Percentiles rank a stretch among this genome's conserved stretches.
phyloP scores from a whole-genome alignment of 2,329 filamentous ascomycete genomes.

The Neospermospora avenae region DNA sequence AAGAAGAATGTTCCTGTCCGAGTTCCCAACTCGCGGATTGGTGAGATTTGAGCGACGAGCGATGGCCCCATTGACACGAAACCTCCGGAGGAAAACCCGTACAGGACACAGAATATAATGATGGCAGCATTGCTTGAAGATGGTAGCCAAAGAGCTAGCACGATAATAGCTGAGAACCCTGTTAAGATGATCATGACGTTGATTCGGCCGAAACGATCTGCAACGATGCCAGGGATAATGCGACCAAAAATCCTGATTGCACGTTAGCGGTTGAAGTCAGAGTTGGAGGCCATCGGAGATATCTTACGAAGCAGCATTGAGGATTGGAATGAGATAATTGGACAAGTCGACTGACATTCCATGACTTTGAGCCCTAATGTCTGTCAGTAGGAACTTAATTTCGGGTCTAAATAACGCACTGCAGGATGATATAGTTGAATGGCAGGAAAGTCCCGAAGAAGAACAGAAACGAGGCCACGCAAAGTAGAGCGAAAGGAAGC shows the following conservation, averaged over 20 bases:
- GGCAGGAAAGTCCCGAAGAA: constrained; percentile 53
- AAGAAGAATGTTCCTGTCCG: constrained; percentile 63
- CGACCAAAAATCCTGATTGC: constrained; percentile 49
- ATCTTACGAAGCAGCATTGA: constrained; percentile 46
- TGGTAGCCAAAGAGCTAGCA: constrained; percentile 53
- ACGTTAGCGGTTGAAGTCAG: constrained; percentile 8
- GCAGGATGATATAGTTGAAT: constrained; percentile 44
- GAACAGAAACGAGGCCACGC: constrained; percentile 43
- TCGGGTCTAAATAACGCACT: constrained; percentile 32
- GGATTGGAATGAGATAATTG: constrained; percentile 50
- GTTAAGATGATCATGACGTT: constrained; percentile 51
- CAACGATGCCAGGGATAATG: constrained; percentile 51
- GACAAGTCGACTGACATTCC: constrained; percentile 48
- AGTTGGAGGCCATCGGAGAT: neutral
- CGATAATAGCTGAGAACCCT: constrained; percentile 43
- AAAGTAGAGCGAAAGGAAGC: constrained; percentile 38
- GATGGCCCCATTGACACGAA: constrained; percentile 62
- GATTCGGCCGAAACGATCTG: constrained; percentile 51
- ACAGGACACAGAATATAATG: constrained; percentile 63
- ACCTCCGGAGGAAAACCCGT: constrained; percentile 66
- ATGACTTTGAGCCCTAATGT: constrained; percentile 41
- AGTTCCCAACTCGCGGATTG: constrained; percentile 66
- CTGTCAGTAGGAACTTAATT: constrained; percentile 4
- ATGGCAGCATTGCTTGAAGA: constrained; percentile 51
- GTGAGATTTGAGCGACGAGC: constrained; percentile 66